Evolutionary conservation across 2,329 filamentous ascomycete genomes (phyloP), one percentile per base, ranked within the genome.

Genomic region (Aspergillus neoniger): DNA sequence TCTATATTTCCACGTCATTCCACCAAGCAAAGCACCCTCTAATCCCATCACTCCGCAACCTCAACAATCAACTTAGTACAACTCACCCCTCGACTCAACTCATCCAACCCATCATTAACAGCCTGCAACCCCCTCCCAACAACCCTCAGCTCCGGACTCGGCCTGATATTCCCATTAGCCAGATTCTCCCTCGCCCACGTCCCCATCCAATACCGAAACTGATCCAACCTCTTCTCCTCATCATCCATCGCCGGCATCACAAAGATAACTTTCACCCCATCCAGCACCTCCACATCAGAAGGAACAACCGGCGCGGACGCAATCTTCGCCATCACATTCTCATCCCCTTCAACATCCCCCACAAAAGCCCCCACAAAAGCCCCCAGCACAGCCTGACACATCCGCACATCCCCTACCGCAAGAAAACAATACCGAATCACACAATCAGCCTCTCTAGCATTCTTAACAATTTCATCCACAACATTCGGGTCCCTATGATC

Each of bases 41-140:
- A 14, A 14, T 2, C 4, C 32, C 32, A 36, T 71, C 57, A 79
- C 52, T 75, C 69, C 0, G 60, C 62, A 68, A 80, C 32, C 58
- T 81, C 74, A 52, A 81, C 65, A 39, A 81, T 70, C 58, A 81
- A 69, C 67, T 81, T 81, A 0, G 66, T 71, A 61, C 79, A 80
- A 48, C 78, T 81, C 12, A 81, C 77, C 0, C 80, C 79, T n/a
- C 30, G 57, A 1, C 62, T 59, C 14, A 81, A 53, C 15, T 43
- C 58, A 23, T 80, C 73, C 60, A 81, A 53, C n/a, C 73, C 79
- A 57, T 38, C 57, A 67, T 80, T 78, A 1, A 82, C 69, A 43
- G 67, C 67, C 5, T 59, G 69, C 54, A 81, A 47, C 0, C 79
- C 77, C 32, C 65, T 76, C 1, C 76, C 79, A 1, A 79, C 67